Base-by-base conservation (phyloP, 768 basidiomycete genomes). In the Mycena filopes region DNA sequence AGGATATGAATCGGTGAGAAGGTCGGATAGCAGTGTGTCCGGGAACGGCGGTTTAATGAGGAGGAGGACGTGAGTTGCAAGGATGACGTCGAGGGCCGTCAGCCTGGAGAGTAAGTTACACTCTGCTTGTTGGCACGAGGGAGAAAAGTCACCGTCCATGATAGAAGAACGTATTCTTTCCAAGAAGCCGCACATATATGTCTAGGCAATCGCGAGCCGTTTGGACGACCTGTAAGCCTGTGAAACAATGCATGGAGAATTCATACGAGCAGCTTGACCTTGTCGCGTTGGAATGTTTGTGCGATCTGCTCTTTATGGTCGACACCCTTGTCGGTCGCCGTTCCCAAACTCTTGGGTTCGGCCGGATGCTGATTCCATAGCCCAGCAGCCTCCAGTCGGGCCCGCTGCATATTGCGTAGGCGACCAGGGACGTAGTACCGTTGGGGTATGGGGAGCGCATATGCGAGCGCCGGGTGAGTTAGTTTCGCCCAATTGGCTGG, bases 371-470 rank as follows among this genome's bases (percentile, higher is more conserved):
- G 65, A 68, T 75, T 80, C 92, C 92, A 93, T 25, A 94, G 72
- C 12, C 87, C 90, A 28, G 83, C 83, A 10, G 83, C 83, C 72
- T 90, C 86, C 38, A 95, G 77, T 16, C 90, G 84, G 15, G 84
- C 79, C 56, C 76, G 82, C 67, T 89, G 85, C 20, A 81, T 73
- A 28, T 83, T 80, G 41, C 91, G 85, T 33, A 94, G 83, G 20
- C 92, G 84, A 7, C 74, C 71, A 0, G 92, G 89, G 9, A 92
- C 85, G 71, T 90, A 95, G 73, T 92, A 94, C 11, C 87, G 83
- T 70, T 91, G 90, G 1, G 92, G 93, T 3, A 90, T 58, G 16
- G 87, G 83, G 57, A 91, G 86, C 68, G 88, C 74, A 8, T 83
- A 82, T 1, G 83, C 85, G 42, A 94, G 76, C 0, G 82, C 76